Conservation (phyloP, 495 filamentous ascomycete genomes). For the Xylaria intraflava region DNA sequence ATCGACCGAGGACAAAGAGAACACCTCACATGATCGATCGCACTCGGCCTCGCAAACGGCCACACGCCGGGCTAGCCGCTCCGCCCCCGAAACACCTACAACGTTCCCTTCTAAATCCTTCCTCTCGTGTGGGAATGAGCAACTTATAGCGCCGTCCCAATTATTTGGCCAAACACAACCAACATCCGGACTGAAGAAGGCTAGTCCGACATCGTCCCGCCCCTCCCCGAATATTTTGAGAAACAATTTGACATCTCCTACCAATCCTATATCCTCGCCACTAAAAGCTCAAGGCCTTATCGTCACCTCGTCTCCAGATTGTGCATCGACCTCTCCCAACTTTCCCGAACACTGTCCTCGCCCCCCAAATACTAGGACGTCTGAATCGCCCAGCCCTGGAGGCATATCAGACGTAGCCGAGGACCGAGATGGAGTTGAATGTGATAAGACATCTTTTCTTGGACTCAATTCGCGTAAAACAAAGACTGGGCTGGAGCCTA, state of each 20-base stretch:
- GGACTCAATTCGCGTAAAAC: conserved; percentile 2
- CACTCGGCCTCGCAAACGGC: conserved; percentile 11
- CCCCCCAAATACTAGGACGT: conserved; percentile 2
- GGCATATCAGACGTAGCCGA: not conserved
- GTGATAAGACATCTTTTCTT: conserved; percentile 9
- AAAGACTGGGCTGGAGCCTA: conserved; percentile 18
- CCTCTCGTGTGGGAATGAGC: conserved; percentile 23
- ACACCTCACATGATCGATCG: not conserved
- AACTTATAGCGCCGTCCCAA: conserved; percentile 37
- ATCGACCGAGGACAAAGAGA: not conserved
- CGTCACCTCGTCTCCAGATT: not conserved
- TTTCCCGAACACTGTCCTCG: conserved; percentile 11
- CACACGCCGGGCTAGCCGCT: not conserved
- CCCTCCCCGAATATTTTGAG: conserved; percentile 38
- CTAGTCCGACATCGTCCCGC: conserved; percentile 44
- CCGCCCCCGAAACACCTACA: conserved; percentile 38
- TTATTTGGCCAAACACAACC: conserved; percentile 41
- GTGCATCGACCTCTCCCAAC: conserved; percentile 30
- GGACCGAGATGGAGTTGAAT: conserved; percentile 4
- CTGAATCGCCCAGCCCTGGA: not conserved
- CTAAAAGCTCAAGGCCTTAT: conserved; percentile 24
- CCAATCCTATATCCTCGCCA: conserved; percentile 33
- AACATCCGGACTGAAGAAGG: conserved; percentile 34
- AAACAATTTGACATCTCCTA: conserved; percentile 31
- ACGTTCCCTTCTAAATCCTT: conserved; percentile 34